Conservation (phyloP, 805 yeast species). For the Barnettozyma siamensis region DNA sequence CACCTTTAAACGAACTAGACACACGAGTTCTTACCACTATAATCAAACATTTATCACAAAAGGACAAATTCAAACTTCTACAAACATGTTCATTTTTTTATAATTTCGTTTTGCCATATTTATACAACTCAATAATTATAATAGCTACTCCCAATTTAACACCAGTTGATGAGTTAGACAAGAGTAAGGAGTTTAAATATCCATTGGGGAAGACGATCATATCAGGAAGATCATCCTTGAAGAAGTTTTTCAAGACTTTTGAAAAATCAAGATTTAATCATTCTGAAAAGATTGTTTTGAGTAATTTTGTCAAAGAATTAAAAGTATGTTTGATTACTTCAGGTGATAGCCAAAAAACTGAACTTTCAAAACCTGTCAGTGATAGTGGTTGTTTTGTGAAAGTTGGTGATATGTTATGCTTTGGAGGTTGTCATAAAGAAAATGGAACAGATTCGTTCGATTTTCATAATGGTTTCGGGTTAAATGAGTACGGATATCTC, state of each 20-base stretch:
- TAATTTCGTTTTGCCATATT: background rate
- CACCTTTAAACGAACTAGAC: too few relatives aligned
- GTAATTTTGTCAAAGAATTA: background rate
- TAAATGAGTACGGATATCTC: background rate
- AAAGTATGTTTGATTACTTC: background rate
- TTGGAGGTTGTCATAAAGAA: too few relatives aligned
- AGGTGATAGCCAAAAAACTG: too few relatives aligned
- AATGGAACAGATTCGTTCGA: too few relatives aligned
- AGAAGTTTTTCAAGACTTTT: constrained; percentile 5
- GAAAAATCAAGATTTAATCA: background rate
- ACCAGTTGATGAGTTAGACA: background rate
- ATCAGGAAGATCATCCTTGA: background rate
- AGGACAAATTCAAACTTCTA: too few relatives aligned
- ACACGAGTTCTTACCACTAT: too few relatives aligned
- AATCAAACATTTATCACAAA: too few relatives aligned
- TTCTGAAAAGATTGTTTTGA: background rate
- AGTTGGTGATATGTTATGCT: too few relatives aligned
- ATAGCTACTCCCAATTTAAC: background rate
- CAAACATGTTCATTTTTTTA: background rate
- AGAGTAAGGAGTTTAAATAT: background rate
- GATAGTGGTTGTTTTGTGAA: too few relatives aligned
- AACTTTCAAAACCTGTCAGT: too few relatives aligned
- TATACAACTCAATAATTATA: background rate
- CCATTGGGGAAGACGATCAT: background rate
- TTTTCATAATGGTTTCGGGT: too few relatives aligned